Percentiles rank a stretch among this genome's conserved stretches.
Conservation (phyloP, 2,329 filamentous ascomycete genomes). For the Sporothrix dimorphospora region DNA sequence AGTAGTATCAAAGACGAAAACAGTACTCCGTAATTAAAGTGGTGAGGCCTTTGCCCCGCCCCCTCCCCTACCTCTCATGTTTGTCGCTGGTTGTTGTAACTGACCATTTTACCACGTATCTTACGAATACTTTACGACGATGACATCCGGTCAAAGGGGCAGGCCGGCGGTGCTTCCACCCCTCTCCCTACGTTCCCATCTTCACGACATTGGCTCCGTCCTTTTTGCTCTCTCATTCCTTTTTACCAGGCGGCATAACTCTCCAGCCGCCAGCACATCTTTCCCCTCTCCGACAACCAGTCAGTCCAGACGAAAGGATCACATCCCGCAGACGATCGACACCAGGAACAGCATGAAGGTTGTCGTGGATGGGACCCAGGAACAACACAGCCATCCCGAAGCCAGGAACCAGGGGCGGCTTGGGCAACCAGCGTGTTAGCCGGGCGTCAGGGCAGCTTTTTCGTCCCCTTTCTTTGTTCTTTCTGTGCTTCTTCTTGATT, state of each 20-base stretch:
- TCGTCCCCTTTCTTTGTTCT: background rate
- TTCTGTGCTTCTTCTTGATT: background rate
- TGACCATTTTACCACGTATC: background rate
- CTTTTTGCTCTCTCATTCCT: background rate
- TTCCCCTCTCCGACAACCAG: background rate
- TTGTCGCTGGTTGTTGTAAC: background rate
- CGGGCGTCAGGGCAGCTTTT: background rate
- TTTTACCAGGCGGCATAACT: background rate
- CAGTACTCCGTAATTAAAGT: background rate
- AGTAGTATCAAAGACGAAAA: constrained; percentile 2
- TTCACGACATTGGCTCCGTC: background rate
- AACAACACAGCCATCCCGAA: constrained; percentile 10
- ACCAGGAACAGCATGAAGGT: constrained; percentile 18
- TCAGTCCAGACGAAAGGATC: constrained; percentile 13
- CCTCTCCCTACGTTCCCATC: background rate
- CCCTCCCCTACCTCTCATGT: background rate
- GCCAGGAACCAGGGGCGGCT: constrained; percentile 10
- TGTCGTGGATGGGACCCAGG: background rate
- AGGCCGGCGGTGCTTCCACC: background rate
- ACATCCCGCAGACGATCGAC: constrained; percentile 21
- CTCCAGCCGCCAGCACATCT: constrained; percentile 19
- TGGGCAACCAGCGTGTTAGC: background rate
- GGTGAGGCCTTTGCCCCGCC: background rate
- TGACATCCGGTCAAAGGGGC: background rate
- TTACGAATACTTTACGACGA: background rate